Evolutionary conservation across 257 asterid species (phyloP).

Genomic region (Nemophila menziesii): DNA sequence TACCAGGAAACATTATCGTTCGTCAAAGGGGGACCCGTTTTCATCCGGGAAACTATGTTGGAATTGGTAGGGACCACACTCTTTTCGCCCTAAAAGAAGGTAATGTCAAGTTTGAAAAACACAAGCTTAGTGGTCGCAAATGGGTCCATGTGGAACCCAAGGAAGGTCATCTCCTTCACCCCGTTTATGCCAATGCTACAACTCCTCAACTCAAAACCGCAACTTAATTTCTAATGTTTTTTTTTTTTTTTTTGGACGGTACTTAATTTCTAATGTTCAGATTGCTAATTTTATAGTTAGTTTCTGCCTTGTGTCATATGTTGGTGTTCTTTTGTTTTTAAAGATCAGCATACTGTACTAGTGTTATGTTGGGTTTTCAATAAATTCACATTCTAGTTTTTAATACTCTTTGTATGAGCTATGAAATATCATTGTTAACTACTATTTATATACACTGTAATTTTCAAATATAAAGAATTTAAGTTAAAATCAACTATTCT

Average conservation of each 20-base stretch:
- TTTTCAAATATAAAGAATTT: no score
- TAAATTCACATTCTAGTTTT: not conserved
- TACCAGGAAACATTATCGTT: constrained; percentile 84
- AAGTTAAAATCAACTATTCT: not conserved
- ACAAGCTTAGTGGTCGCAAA: constrained; percentile 73
- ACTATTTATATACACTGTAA: no score
- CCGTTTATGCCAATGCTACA: constrained; percentile 34
- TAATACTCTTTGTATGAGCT: no score
- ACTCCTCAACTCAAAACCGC: constrained; percentile 34
- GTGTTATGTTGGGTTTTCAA: not conserved
- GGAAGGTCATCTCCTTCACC: constrained; percentile 72
- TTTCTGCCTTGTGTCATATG: not conserved
- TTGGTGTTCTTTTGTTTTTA: no score
- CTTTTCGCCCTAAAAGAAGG: constrained; percentile 85
- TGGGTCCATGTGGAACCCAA: constrained; percentile 94
- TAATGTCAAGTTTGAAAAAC: constrained; percentile 58
- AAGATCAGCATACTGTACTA: not conserved
- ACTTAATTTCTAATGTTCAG: no score
- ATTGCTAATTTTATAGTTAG: not conserved
- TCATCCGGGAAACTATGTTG: constrained; percentile 83
- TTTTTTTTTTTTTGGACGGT: no score
- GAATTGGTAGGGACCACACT: constrained; percentile 84
- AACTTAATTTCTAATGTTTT: constrained; percentile 11
- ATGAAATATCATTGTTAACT: not conserved
- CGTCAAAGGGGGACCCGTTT: constrained; percentile 95